Evolutionary conservation across 352 stramenopile genomes (phyloP).

Genomic region (Aphanomyces invadans): DNA sequence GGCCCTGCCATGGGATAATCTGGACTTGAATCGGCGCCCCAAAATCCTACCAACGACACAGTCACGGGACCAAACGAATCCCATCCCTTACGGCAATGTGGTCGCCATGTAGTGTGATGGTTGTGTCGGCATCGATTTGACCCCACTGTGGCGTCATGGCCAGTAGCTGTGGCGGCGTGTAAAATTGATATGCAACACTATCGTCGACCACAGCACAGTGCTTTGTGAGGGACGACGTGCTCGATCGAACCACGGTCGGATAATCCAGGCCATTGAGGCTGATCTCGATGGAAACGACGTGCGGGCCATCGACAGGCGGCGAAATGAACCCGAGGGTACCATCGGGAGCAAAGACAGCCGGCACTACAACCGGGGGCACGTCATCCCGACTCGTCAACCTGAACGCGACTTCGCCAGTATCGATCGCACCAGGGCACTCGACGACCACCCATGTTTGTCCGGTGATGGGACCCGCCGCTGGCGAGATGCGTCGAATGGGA

Average conservation of each 20-base stretch:
- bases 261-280: constrained; percentile 22
- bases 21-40: constrained; percentile 17
- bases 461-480: neutral
- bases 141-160: constrained; percentile 6
- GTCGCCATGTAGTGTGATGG: neutral
- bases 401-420: constrained; percentile 18
- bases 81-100: neutral
- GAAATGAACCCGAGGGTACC: neutral
- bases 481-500: neutral
- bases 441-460: constrained; percentile 9
- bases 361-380: no score
- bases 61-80: neutral
- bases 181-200: constrained; percentile 3
- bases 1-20: constrained; percentile 4
- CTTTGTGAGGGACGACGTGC: no score
- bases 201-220: neutral
- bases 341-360: no score
- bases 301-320: neutral
- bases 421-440: neutral
- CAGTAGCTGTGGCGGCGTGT: constrained; percentile 1
- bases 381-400: no score
- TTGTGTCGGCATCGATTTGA: neutral
- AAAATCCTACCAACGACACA: constrained; percentile 12
- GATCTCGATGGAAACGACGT: neutral
- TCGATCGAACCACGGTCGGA: no score